Percentiles rank a stretch among this genome's conserved stretches.
Evolutionary conservation across 345 rosid species (phyloP).

Genomic region (Bruguiera gymnorhiza): DNA sequence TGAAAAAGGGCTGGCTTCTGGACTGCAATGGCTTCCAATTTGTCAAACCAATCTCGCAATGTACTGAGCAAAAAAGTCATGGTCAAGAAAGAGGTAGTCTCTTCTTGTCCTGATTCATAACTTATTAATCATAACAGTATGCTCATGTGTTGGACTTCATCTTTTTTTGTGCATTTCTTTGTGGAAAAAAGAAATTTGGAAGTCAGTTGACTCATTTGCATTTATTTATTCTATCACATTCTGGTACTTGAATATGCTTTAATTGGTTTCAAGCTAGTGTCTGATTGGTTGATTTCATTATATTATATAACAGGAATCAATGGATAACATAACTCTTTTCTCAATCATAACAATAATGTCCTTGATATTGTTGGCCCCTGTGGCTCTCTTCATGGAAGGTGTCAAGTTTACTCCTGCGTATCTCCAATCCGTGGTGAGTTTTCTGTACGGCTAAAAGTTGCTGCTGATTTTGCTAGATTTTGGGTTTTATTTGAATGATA

Average conservation of each 20-base stretch:
- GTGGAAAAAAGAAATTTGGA: not conserved
- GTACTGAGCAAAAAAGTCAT: slow-evolving; percentile 72
- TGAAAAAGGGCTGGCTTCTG: slow-evolving; percentile 33
- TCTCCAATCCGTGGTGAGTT: slow-evolving; percentile 79
- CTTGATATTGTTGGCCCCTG: slow-evolving; percentile 76
- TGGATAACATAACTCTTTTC: slow-evolving; percentile 98
- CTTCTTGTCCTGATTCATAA: not conserved
- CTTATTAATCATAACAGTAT: not conserved
- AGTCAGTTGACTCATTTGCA: not conserved
- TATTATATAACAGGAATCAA: slow-evolving; percentile 55
- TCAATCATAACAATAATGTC: slow-evolving; percentile 95
- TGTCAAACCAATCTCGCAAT: slow-evolving; percentile 36
- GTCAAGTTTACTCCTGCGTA: slow-evolving; percentile 84
- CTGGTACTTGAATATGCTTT: not conserved
- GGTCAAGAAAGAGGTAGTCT: slow-evolving; percentile 88
- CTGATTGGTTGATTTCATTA: too few relatives aligned
- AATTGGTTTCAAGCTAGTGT: not conserved
- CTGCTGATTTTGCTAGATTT: not conserved
- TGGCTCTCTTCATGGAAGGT: slow-evolving; percentile 75
- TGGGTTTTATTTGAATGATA: too few relatives aligned
- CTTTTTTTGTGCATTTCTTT: slow-evolving; percentile 2
- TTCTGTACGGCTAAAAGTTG: not conserved
- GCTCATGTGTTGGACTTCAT: not conserved
- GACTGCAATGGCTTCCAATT: slow-evolving; percentile 41
- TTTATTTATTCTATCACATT: not conserved